Base-by-base conservation (phyloP, 805 yeast species). In the Kodamaea leandrae region DNA sequence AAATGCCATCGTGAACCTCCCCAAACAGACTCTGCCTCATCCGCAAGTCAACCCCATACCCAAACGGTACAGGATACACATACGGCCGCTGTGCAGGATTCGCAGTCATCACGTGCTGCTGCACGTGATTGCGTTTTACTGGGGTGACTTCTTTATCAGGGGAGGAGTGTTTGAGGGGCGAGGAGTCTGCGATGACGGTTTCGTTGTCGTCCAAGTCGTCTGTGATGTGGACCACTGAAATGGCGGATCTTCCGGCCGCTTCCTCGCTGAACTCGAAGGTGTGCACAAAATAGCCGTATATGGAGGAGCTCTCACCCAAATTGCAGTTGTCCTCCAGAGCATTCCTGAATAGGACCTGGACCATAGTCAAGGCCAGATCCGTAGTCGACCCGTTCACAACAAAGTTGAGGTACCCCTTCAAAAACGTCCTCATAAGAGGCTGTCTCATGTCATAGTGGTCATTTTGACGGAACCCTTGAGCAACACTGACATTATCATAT, bases 141-240 rank as follows among this genome's bases (percentile, higher is more conserved):
- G 28, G 32, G 5, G 17, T 27, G 8, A 14, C 32, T 14, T 27
- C 13, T 17, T 27, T 30, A 20, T 6, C 21, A 4, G 33, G 33
- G 4, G 33, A 30, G 10, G 18, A 13, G 18, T 30, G 33, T 39
- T 56, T 58, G 12, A 47, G 46, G 1, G 74, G 74, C 6, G 73
- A 68, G 2, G 72, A 62, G 34, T 65, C 63, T 1, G 71, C 74
- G 8, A 67, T 34, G 6, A 66, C 69, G 1, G 74, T 68, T 32
- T 61, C 72, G 42, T 66, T 65, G 23, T 68, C 74, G 32, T 63
- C 60, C 17, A 49, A 43, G 14, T 40, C 45, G 6, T 36, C 37
- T 14, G 40, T 42, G n/a, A 53, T 28, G 14, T 42, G 36, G 35
- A 47, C 38, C 13, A 34, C 40, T 35, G 53, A 32, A 37, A 51